phyloP scores from a whole-genome alignment of 2,329 filamentous ascomycete species.

The Claviceps sorghi region DNA sequence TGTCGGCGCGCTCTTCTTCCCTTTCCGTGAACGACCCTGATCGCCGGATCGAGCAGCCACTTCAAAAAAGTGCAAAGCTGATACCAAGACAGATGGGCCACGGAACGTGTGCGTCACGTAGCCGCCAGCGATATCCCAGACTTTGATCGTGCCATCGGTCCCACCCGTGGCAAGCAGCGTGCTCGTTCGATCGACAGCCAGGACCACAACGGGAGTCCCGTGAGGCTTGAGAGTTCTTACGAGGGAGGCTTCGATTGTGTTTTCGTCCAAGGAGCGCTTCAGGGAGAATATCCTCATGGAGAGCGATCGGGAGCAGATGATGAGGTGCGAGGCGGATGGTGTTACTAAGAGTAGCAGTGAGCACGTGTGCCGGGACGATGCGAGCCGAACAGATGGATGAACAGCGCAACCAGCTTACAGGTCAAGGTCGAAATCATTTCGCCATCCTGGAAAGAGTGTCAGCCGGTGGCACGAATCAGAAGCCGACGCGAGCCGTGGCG shows the following conservation, averaged over 20 bases:
- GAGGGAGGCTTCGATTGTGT: slow-evolving; percentile 49
- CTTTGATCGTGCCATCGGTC: slow-evolving; percentile 85
- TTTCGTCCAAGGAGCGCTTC: slow-evolving; percentile 39
- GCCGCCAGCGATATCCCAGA: slow-evolving; percentile 87
- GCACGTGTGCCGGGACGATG: slow-evolving; percentile 4
- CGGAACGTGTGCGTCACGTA: slow-evolving; percentile 93
- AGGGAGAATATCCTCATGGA: slow-evolving; percentile 87
- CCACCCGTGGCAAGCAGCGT: slow-evolving; percentile 85
- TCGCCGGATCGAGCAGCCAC: slow-evolving; percentile 33
- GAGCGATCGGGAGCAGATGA: slow-evolving; percentile 86
- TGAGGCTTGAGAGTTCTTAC: slow-evolving; percentile 79
- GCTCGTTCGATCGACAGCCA: slow-evolving; percentile 72
- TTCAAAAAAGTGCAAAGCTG: slow-evolving; percentile 84
- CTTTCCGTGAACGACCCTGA: slow-evolving; percentile 13
- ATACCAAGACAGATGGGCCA: slow-evolving; percentile 80
- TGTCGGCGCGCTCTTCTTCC: slow-evolving; percentile 18
- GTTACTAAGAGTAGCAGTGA: slow-evolving; percentile 44
- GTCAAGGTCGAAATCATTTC: slow-evolving; percentile 65
- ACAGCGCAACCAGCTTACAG: slow-evolving; percentile 24
- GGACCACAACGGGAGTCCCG: slow-evolving; percentile 72
- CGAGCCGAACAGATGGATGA: too few relatives aligned
- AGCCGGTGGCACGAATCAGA: not conserved
- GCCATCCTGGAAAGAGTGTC: slow-evolving; percentile 42
- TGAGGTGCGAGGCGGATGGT: slow-evolving; percentile 72
- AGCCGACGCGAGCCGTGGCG: not conserved